Evolutionary conservation across 2,329 filamentous ascomycete species (phyloP), one percentile per base, ranked within the genome.

Genomic region (Aspergillus piperis): DNA sequence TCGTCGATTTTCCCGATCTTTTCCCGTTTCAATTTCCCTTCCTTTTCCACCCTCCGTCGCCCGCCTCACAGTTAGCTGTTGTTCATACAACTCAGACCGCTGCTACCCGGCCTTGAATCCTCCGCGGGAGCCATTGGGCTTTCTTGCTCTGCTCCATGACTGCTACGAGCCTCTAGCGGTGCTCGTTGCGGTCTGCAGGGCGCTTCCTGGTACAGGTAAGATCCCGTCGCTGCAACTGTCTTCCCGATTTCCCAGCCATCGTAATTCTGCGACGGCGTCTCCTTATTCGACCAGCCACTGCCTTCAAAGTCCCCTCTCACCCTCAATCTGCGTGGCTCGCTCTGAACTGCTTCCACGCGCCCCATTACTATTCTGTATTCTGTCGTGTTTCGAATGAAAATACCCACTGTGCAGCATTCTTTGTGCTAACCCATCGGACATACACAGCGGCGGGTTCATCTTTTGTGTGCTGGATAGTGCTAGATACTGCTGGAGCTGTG

Each of bases 201-300:
- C 60, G 54, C 53, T 50, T 50, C 49, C 52, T 53, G 47, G 61
- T 54, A 58, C 56, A 58, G 61, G 56, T 61, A 57, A 60, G 57
- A 60, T 58, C 42, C 54, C 51, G 58, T 52, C 42, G 50, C 53
- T 60, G 49, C 57, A 52, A 39, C 25, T 32, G 59, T 61, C 60
- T 36, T 36, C 53, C 58, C 59, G 55, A 51, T 27, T 58, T 58
- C 72, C 75, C 75, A 77, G 75, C 75, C 75, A 75, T 77, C 75
- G 61, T 62, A 75, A 72, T 77, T 77, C 71, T 69, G 62, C 62
- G 30, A 53, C 53, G 30, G 41, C 59, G 25, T 49, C 60, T 61
- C 57, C 54, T 57, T 54, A 69, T 69, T 70, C 59, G 67, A 66
- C 73, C 72, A 75, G 71, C 73, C 73, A 73, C 72, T 65, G 59